Conservation (phyloP, 352 stramenopile genomes). For the Pythium brassicae region DNA sequence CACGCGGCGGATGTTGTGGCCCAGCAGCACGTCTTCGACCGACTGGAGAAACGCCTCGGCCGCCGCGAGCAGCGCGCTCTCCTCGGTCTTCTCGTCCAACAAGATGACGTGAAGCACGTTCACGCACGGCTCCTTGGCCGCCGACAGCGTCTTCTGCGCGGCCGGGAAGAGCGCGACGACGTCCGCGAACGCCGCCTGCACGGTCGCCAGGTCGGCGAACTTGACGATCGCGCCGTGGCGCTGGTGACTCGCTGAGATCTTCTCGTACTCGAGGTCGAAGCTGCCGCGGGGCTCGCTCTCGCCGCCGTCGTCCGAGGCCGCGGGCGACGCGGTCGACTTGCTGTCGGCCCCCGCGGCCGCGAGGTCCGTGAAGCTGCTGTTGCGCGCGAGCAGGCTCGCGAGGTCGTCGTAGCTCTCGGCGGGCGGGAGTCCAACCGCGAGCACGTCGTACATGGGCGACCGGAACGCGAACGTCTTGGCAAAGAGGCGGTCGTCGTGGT, state of each 20-base stretch:
- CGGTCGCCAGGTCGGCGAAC: conserved; percentile 75
- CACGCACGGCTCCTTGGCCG: conserved; percentile 58
- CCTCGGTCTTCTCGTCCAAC: conserved; percentile 60
- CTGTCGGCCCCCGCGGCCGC: conserved; percentile 14
- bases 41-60: conserved; percentile 65
- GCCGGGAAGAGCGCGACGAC: conserved; percentile 69
- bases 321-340: conserved; percentile 18
- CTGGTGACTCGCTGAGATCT: conserved; percentile 65
- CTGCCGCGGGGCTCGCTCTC: conserved; percentile 25
- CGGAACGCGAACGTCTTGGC: conserved; percentile 87
- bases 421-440: conserved; percentile 66
- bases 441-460: conserved; percentile 71
- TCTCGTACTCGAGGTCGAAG: conserved; percentile 63
- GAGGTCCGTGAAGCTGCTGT: conserved; percentile 42
- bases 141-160: conserved; percentile 64
- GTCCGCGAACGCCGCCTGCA: conserved; percentile 65
- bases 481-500: conserved; percentile 52
- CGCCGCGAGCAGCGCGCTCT: conserved; percentile 48
- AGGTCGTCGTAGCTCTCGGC: conserved; percentile 85
- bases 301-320: conserved; percentile 6
- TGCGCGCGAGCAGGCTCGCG: conserved; percentile 61
- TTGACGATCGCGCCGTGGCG: conserved; percentile 86
- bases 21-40: conserved; percentile 44
- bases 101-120: conserved; percentile 86
- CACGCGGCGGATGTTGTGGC: conserved; percentile 84